Evolutionary conservation across 176 grass and related monocot species (phyloP).

Genomic region (Urochloa ruziziensis): DNA sequence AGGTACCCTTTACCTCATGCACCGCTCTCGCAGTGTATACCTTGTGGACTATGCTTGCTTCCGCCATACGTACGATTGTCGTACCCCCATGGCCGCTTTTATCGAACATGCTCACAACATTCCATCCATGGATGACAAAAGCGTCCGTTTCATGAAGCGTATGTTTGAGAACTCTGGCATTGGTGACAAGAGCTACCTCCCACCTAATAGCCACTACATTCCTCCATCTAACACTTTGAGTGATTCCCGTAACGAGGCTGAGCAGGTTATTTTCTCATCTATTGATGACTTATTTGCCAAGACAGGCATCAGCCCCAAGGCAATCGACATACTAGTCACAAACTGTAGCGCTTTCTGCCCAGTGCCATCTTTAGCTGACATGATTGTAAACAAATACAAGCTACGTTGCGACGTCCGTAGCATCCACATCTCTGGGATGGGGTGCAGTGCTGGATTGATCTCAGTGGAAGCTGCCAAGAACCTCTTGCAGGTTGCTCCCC

Average conservation of each 20-base stretch:
- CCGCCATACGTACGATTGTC: not conserved
- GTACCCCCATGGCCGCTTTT: not conserved
- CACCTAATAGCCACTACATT: not conserved
- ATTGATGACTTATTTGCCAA: slow-evolving; percentile 30
- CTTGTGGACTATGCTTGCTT: slow-evolving; percentile 46
- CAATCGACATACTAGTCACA: slow-evolving; percentile 18
- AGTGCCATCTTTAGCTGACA: slow-evolving; percentile 28
- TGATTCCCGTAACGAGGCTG: not conserved
- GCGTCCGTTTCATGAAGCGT: slow-evolving; percentile 7
- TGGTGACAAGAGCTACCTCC: slow-evolving; percentile 23
- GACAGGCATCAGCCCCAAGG: not conserved
- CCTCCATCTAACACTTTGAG: not conserved
- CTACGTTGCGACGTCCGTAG: not conserved
- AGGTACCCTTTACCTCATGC: not conserved
- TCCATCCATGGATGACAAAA: not conserved
- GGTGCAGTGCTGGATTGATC: slow-evolving; percentile 41
- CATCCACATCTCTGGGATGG: slow-evolving; percentile 39
- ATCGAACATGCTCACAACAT: not conserved
- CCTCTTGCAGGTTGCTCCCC: not conserved
- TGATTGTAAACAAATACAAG: slow-evolving; percentile 28
- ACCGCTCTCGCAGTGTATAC: slow-evolving; percentile 20
- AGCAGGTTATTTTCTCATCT: slow-evolving; percentile 27
- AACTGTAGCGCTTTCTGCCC: slow-evolving; percentile 29
- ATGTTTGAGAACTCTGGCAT: slow-evolving; percentile 32
- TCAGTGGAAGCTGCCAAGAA: slow-evolving; percentile 14